phyloP scores from a whole-genome alignment of 768 basidiomycete species.

The Boletus vinaceobasis region DNA sequence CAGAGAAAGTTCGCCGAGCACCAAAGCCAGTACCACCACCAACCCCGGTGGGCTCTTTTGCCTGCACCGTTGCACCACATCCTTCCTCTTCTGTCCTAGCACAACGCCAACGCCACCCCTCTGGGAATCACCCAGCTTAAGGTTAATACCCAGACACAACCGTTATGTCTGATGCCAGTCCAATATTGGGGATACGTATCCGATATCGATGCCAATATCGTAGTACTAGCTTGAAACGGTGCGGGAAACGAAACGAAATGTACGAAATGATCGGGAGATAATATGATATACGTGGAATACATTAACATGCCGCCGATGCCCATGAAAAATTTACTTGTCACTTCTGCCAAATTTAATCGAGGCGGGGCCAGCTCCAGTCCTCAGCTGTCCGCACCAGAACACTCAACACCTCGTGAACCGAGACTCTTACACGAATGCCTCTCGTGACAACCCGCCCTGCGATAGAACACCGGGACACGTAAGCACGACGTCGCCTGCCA shows the following conservation, averaged over 20 bases:
- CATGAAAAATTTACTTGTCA: neutral
- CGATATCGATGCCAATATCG: conserved; percentile 20
- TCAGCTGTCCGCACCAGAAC: neutral
- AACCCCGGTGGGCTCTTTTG: neutral
- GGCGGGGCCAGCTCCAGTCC: neutral
- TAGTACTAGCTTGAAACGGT: conserved; percentile 6
- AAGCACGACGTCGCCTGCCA: conserved; percentile 15
- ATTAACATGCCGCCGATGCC: conserved; percentile 13
- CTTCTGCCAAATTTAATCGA: neutral
- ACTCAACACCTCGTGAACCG: neutral
- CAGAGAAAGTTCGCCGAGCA: too few relatives aligned
- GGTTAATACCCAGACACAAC: conserved; percentile 8
- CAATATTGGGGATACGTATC: conserved; percentile 19
- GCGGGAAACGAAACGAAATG: conserved; percentile 14
- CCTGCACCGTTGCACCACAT: neutral
- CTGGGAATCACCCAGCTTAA: conserved; percentile 10
- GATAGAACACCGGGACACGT: conserved; percentile 21
- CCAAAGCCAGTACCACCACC: conserved; percentile 8
- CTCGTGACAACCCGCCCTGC: conserved; percentile 49
- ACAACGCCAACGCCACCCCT: neutral
- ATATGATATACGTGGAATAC: conserved; percentile 26
- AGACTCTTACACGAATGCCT: conserved; percentile 13
- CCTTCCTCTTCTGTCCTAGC: conserved; percentile 17
- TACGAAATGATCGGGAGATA: conserved; percentile 22
- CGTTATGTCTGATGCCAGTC: conserved; percentile 21